phyloP scores from a whole-genome alignment of 1,139 yeast species.

The Yamadazyma sp. region DNA sequence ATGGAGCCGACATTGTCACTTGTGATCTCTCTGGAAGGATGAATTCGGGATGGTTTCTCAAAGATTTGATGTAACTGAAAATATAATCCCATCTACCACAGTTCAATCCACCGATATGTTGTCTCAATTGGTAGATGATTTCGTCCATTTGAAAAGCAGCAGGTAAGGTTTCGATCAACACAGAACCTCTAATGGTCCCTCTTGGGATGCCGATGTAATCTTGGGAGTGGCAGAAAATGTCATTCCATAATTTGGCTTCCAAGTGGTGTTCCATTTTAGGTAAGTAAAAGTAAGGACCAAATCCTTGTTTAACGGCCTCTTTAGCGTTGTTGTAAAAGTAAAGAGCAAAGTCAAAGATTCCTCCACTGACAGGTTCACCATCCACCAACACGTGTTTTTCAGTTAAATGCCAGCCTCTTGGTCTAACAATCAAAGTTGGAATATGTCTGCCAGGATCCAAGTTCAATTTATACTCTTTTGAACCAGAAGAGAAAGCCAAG shows the following conservation, averaged over 20 bases:
- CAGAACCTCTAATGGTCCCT: slow-evolving; percentile 80
- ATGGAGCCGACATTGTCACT: slow-evolving; percentile 74
- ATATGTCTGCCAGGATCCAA: slow-evolving; percentile 52
- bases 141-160: slow-evolving; percentile 84
- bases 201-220: slow-evolving; percentile 64
- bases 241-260: slow-evolving; percentile 80
- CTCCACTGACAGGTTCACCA: slow-evolving; percentile 74
- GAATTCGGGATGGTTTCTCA: slow-evolving; percentile 62
- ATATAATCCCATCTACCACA: slow-evolving; percentile 87
- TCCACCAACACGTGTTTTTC: slow-evolving; percentile 74
- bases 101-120: slow-evolving; percentile 74
- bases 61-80: slow-evolving; percentile 67
- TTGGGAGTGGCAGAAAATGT: slow-evolving; percentile 67
- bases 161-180: slow-evolving; percentile 70
- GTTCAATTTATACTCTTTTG: slow-evolving; percentile 63
- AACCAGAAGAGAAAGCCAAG: slow-evolving; percentile 55
- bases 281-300: slow-evolving; percentile 75
- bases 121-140: slow-evolving; percentile 72
- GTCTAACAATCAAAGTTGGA: slow-evolving; percentile 79
- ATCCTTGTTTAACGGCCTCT: slow-evolving; percentile 58
- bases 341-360: slow-evolving; percentile 74
- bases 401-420: slow-evolving; percentile 84
- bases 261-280: slow-evolving; percentile 82
- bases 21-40: slow-evolving; percentile 72
- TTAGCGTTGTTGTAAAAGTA: slow-evolving; percentile 74